Evolutionary conservation across 164 flowering plant genomes (phyloP).

Genomic region (Stephania yunnanensis): DNA sequence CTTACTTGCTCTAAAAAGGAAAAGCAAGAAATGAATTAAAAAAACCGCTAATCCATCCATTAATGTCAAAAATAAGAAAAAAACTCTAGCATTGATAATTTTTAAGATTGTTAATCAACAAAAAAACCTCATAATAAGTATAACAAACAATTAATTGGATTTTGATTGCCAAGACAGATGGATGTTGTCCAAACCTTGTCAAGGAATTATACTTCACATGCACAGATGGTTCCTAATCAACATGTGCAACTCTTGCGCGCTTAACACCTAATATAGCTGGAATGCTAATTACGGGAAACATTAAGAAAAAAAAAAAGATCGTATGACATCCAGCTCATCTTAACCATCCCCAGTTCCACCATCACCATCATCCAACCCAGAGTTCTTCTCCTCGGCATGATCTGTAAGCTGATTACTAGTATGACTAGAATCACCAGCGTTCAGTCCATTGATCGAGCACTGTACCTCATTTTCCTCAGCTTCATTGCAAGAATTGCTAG

Average conservation of each 20-base stretch:
- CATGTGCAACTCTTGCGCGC: slow-evolving; percentile 50
- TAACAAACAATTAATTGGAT: neutral
- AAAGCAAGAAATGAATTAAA: too few relatives aligned
- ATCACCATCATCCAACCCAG: slow-evolving; percentile 10
- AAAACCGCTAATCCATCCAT: too few relatives aligned
- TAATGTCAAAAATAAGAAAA: too few relatives aligned
- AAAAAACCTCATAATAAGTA: neutral
- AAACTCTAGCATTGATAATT: too few relatives aligned
- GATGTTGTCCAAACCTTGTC: too few relatives aligned
- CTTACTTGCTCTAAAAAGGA: too few relatives aligned
- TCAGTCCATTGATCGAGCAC: too few relatives aligned
- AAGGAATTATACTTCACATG: too few relatives aligned
- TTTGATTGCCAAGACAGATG: slow-evolving; percentile 5
- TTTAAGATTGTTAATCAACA: neutral
- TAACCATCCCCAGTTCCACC: slow-evolving; percentile 20
- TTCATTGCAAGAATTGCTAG: too few relatives aligned
- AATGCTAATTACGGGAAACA: slow-evolving; percentile 36
- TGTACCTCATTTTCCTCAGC: too few relatives aligned
- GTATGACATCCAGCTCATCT: neutral
- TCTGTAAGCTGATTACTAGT: slow-evolving; percentile 18
- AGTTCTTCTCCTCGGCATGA: slow-evolving; percentile 18
- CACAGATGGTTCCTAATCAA: too few relatives aligned
- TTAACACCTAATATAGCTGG: slow-evolving; percentile 65
- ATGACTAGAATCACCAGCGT: too few relatives aligned
- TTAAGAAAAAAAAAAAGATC: slow-evolving; percentile 2